phyloP scores from a whole-genome alignment of 1,139 yeast genomes.

The Arxiozyma slooffiae region DNA sequence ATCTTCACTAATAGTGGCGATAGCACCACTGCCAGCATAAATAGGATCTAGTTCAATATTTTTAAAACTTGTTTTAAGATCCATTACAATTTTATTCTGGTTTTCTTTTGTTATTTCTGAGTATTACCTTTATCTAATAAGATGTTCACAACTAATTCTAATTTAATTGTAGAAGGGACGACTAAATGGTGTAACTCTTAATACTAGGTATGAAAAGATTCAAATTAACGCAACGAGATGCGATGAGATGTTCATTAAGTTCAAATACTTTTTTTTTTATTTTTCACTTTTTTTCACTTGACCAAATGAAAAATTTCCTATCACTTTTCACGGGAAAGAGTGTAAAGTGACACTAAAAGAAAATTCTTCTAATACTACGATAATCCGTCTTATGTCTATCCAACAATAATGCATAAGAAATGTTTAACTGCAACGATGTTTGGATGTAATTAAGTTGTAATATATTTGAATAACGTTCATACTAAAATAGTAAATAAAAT shows the following conservation, averaged over 20 bases:
- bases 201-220: not conserved
- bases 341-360: not conserved
- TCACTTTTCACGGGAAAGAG: not conserved
- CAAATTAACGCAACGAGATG: constrained; percentile 7
- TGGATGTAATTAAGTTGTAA: no score
- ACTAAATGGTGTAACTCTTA: not conserved
- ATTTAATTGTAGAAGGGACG: no score
- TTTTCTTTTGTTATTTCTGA: not conserved
- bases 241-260: constrained; percentile 10
- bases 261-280: not conserved
- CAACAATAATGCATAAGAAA: no score
- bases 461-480: not conserved
- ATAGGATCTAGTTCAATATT: constrained; percentile 56
- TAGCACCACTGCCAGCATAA: constrained; percentile 68
- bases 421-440: no score
- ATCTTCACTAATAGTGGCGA: constrained; percentile 58
- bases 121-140: not conserved
- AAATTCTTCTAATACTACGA: not conserved
- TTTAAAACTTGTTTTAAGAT: constrained; percentile 35
- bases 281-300: not conserved
- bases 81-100: constrained; percentile 14
- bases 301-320: constrained; percentile 2
- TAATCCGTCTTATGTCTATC: not conserved
- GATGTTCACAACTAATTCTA: not conserved
- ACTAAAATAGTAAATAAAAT: no score